Conservation (phyloP, 164 flowering plant species). For the Vitis cinerea region DNA sequence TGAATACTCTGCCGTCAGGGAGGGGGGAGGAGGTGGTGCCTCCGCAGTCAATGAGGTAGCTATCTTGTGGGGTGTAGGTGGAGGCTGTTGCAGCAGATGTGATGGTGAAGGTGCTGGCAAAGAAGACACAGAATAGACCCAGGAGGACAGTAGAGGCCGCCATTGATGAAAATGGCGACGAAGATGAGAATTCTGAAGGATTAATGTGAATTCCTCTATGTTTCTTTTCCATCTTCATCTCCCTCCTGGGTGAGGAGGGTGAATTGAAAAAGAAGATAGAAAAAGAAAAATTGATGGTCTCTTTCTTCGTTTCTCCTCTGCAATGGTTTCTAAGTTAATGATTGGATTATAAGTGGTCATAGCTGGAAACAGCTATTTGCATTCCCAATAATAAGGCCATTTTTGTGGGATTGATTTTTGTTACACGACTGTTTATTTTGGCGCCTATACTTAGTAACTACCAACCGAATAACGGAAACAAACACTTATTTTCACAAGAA, state of each 20-base stretch:
- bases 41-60: constrained; percentile 62
- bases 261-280: constrained; percentile 1
- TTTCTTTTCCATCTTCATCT: constrained; percentile 36
- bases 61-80: constrained; percentile 48
- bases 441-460: constrained; percentile 1
- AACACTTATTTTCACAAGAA: background rate
- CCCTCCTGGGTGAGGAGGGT: constrained; percentile 28
- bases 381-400: constrained; percentile 6
- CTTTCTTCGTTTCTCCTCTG: background rate
- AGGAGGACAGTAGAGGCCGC: constrained; percentile 29
- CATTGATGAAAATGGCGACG: constrained; percentile 20
- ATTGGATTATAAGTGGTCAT: constrained; percentile 6
- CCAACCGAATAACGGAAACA: background rate
- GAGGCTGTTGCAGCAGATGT: constrained; percentile 14
- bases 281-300: background rate
- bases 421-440: background rate
- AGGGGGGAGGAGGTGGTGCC: constrained; percentile 21
- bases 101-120: background rate
- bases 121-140: constrained; percentile 27
- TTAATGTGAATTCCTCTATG: constrained; percentile 3
- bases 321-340: background rate
- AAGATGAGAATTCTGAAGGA: constrained; percentile 10
- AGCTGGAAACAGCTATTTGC: constrained; percentile 2
- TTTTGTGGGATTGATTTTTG: constrained; percentile 14
- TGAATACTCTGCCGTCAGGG: constrained; percentile 54